These are phyloP conservation scores for Penicillium crystallinum DNA, from an alignment of 495 filamentous ascomycete species.

Conservation along the genomic window DNA sequence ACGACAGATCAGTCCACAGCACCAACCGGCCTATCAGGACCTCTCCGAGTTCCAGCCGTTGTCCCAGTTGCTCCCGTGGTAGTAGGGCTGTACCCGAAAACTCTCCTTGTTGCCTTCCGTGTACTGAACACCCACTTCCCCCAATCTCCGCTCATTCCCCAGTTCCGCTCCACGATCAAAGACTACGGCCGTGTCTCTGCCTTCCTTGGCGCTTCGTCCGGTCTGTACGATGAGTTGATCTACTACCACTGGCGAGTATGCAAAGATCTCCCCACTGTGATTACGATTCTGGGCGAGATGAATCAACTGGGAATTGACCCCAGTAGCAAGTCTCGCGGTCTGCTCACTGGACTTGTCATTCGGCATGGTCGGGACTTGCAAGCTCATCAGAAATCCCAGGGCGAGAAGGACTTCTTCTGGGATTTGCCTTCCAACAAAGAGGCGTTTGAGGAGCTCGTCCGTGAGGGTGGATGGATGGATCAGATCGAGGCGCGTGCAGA, in stretches of 20 bases:
- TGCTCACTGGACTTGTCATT: constrained; percentile 39
- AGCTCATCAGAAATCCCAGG: not conserved
- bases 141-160: constrained; percentile 54
- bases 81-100: constrained; percentile 60
- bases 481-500: constrained; percentile 11
- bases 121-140: constrained; percentile 58
- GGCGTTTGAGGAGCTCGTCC: constrained; percentile 27
- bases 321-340: constrained; percentile 48
- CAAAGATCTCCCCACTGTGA: constrained; percentile 54
- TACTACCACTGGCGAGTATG: constrained; percentile 58
- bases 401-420: constrained; percentile 32
- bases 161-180: constrained; percentile 65
- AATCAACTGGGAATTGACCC: constrained; percentile 60
- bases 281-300: constrained; percentile 72
- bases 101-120: constrained; percentile 58
- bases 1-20: not conserved
- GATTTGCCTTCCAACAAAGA: constrained; percentile 30
- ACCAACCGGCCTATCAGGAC: not conserved
- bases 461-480: constrained; percentile 28
- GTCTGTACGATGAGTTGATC: constrained; percentile 71
- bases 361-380: constrained; percentile 21
- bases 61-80: constrained; percentile 51
- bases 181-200: constrained; percentile 63
- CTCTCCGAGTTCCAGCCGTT: constrained; percentile 25
- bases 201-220: constrained; percentile 65